Evolutionary conservation across 345 rosid species (phyloP).

Genomic region (Camelina hispida): DNA sequence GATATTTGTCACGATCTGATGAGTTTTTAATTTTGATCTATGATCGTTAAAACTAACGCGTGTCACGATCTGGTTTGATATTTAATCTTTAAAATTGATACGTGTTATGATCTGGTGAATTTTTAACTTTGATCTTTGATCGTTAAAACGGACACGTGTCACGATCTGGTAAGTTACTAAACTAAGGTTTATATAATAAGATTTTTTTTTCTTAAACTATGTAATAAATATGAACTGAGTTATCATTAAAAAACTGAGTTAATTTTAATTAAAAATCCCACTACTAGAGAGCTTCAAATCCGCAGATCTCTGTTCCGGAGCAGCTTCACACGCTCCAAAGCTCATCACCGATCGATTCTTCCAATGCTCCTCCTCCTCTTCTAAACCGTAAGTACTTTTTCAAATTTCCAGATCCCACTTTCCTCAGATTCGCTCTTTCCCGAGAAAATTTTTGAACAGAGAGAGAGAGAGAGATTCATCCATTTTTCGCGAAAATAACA

Average conservation of each 20-base stretch:
- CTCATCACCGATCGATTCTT: conserved; percentile 15
- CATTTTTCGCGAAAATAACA: conserved; percentile 6
- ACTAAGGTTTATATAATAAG: too few relatives aligned
- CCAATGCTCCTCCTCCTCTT: conserved; percentile 22
- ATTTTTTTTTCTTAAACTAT: too few relatives aligned
- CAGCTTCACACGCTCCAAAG: conserved; percentile 27
- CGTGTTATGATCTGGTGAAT: too few relatives aligned
- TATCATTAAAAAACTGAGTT: not conserved
- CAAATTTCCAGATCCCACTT: conserved; percentile 17
- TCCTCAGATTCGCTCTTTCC: conserved; percentile 31
- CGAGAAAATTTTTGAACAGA: not conserved
- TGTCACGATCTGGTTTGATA: too few relatives aligned
- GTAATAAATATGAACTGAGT: too few relatives aligned
- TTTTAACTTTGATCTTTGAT: too few relatives aligned
- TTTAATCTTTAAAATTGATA: too few relatives aligned
- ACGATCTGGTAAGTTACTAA: too few relatives aligned
- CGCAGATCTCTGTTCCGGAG: conserved; percentile 20
- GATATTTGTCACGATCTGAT: too few relatives aligned
- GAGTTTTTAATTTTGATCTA: too few relatives aligned
- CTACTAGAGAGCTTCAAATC: not conserved
- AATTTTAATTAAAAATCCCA: not conserved
- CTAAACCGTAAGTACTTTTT: conserved; percentile 1
- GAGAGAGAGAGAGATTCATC: conserved; percentile 7
- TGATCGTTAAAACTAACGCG: too few relatives aligned
- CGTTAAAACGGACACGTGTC: too few relatives aligned